Evolutionary conservation across 768 basidiomycete genomes (phyloP).

Genomic region (Macrolepiota fuliginosa): DNA sequence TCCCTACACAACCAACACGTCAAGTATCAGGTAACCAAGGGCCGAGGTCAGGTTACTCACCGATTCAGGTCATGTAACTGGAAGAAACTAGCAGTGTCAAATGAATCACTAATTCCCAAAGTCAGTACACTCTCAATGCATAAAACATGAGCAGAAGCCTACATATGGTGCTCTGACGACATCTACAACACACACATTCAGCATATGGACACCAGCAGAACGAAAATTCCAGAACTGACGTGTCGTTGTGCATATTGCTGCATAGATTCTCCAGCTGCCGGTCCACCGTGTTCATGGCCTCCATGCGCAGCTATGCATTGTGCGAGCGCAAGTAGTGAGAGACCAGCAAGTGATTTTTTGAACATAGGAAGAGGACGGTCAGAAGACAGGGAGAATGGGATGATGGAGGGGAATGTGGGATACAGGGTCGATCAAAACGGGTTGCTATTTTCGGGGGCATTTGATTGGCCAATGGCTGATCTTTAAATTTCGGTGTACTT

Average conservation of each 20-base stretch:
- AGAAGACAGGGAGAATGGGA: neutral
- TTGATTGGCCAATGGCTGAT: neutral
- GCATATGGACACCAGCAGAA: neutral
- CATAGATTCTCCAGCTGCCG: slow-evolving; percentile 56
- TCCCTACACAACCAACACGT: slow-evolving; percentile 45
- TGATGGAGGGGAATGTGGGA: slow-evolving; percentile 4
- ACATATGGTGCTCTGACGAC: slow-evolving; percentile 89
- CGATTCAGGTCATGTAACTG: slow-evolving; percentile 90
- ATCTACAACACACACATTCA: slow-evolving; percentile 48
- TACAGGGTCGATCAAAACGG: neutral
- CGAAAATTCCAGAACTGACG: slow-evolving; percentile 49
- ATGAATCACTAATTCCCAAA: slow-evolving; percentile 59
- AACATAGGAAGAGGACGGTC: slow-evolving; percentile 37
- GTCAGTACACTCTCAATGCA: neutral
- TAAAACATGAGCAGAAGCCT: slow-evolving; percentile 16
- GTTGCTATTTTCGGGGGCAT: slow-evolving; percentile 1
- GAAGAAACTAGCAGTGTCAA: slow-evolving; percentile 88
- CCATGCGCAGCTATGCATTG: slow-evolving; percentile 47
- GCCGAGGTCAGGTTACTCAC: slow-evolving; percentile 31
- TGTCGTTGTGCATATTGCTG: slow-evolving; percentile 87
- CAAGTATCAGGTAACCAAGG: neutral
- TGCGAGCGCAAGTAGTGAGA: slow-evolving; percentile 31
- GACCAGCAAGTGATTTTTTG: slow-evolving; percentile 40
- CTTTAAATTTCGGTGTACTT: no score
- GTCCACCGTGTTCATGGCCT: slow-evolving; percentile 53